Evolutionary conservation across 2,329 filamentous ascomycete species (phyloP).

Genomic region (Penicillium sp.): DNA sequence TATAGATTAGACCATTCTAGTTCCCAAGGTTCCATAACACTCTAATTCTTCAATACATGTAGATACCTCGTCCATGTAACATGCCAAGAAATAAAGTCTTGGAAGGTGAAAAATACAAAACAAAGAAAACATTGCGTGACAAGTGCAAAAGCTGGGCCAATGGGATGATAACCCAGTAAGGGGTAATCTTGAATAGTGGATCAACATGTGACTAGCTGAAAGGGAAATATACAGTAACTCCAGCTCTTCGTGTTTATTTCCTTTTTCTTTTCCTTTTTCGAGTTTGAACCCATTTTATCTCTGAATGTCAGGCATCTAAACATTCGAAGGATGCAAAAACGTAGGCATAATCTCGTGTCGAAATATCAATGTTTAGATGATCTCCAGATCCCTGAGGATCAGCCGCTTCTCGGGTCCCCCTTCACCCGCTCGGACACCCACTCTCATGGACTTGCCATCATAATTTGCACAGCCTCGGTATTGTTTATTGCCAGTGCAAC

Average conservation of each 20-base stretch:
- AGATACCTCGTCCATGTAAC: no score
- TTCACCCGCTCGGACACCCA: neutral
- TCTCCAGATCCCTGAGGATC: neutral
- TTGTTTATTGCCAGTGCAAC: neutral
- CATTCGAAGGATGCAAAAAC: neutral
- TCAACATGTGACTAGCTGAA: no score
- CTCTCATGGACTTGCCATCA: neutral
- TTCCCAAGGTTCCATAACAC: no score
- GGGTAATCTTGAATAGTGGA: no score
- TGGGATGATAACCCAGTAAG: no score
- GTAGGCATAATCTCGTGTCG: neutral
- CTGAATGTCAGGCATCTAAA: neutral
- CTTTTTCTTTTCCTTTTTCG: neutral
- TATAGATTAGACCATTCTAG: no score
- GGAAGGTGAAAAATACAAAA: no score
- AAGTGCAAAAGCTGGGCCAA: no score
- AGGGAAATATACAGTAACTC: neutral
- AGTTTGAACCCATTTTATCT: neutral
- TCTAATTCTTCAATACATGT: no score
- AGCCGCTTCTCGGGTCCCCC: constrained; percentile 1
- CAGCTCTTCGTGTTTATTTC: neutral
- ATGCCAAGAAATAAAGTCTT: no score
- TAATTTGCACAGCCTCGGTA: neutral
- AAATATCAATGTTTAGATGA: neutral
- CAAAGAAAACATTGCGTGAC: no score